phyloP scores from a whole-genome alignment of 305 asterid genomes.

The Lippia alba region DNA sequence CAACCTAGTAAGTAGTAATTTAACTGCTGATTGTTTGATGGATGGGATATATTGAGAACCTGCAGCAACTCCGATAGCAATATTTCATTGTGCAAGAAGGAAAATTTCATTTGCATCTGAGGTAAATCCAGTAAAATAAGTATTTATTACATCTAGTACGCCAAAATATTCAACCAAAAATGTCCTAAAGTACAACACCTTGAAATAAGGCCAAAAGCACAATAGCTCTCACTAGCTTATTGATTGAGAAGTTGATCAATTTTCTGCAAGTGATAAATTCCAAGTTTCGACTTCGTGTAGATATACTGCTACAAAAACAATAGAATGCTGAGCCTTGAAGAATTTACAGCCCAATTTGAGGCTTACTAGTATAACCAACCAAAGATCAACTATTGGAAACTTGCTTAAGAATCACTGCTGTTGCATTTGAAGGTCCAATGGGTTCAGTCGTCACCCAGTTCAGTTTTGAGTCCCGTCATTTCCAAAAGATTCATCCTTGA shows the following conservation, averaged over 20 bases:
- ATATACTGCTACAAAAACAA: not conserved
- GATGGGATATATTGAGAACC: too few relatives aligned
- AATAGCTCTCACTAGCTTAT: not conserved
- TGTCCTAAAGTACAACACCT: not conserved
- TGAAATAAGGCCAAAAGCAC: not conserved
- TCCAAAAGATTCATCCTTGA: slow-evolving; percentile 29
- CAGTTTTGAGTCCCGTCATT: slow-evolving; percentile 18
- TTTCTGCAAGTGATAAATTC: slow-evolving; percentile 14
- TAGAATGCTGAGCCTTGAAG: not conserved
- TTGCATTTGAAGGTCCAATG: slow-evolving; percentile 11
- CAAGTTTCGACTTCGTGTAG: not conserved
- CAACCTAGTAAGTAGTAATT: too few relatives aligned
- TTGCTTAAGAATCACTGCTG: not conserved
- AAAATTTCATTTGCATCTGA: not conserved
- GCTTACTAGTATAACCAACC: slow-evolving; percentile 15
- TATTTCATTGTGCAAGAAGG: not conserved
- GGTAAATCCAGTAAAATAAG: not conserved
- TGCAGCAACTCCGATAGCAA: not conserved
- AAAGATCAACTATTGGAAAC: slow-evolving; percentile 16
- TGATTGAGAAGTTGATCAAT: not conserved
- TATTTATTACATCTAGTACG: not conserved
- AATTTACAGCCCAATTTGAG: slow-evolving; percentile 16
- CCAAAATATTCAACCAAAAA: slow-evolving; percentile 10
- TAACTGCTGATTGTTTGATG: too few relatives aligned
- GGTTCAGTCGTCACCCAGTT: slow-evolving; percentile 22